Conservation (phyloP, 1,139 yeast genomes). For the Kodamaea arcana region DNA sequence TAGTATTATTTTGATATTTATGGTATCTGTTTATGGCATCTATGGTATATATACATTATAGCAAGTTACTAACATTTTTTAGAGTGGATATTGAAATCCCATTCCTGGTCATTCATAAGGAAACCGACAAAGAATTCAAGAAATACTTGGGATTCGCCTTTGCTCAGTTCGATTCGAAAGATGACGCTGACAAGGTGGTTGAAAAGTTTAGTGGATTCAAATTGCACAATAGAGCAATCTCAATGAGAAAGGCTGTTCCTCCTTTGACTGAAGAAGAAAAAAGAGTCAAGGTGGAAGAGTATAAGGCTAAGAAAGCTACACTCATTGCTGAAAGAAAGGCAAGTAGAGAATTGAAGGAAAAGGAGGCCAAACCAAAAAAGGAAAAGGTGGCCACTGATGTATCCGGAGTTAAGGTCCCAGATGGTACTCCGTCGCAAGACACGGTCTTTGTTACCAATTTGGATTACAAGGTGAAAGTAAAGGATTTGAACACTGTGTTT, state of each 20-base stretch:
- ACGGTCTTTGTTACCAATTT: constrained; percentile 59
- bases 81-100: constrained; percentile 37
- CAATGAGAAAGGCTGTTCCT: constrained; percentile 49
- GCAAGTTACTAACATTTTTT: too few relatives aligned
- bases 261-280: constrained; percentile 50
- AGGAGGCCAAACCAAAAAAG: constrained; percentile 13
- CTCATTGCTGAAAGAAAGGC: constrained; percentile 23
- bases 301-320: constrained; percentile 28
- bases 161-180: constrained; percentile 43
- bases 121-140: constrained; percentile 27
- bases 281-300: constrained; percentile 34
- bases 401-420: constrained; percentile 27
- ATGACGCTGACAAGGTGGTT: constrained; percentile 47
- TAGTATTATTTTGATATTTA: too few relatives aligned
- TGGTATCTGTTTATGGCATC: too few relatives aligned
- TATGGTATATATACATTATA: too few relatives aligned
- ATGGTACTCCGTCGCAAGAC: constrained; percentile 50
- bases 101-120: constrained; percentile 30
- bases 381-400: constrained; percentile 9
- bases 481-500: constrained; percentile 43
- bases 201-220: constrained; percentile 40
- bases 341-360: constrained; percentile 20
- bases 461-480: constrained; percentile 44
- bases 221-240: constrained; percentile 45
- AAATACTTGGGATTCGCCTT: constrained; percentile 53